Conservation (phyloP, 2,329 filamentous ascomycete species). For the Penicillium sp. region DNA sequence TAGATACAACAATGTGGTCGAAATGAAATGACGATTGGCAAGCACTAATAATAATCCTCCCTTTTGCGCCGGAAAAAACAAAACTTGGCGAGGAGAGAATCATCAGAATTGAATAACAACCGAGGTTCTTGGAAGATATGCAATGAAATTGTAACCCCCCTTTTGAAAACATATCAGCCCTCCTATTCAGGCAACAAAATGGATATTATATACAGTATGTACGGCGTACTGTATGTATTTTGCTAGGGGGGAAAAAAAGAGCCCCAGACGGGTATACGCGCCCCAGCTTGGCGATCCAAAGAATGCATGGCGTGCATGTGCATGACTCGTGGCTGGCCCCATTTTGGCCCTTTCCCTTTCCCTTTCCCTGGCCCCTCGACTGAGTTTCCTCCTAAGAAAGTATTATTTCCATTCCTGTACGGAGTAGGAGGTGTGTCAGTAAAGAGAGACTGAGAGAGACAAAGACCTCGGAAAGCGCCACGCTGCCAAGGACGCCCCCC, state of each 20-base stretch:
- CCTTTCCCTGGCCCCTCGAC: no score
- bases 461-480: not conserved
- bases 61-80: not conserved
- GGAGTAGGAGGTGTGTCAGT: no score
- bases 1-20: constrained; percentile 2
- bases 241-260: not conserved
- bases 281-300: constrained; percentile 22
- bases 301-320: constrained; percentile 31
- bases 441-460: no score
- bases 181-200: not conserved
- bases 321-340: constrained; percentile 29
- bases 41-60: not conserved
- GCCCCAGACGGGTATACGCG: constrained; percentile 13
- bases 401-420: no score
- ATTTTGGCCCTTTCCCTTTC: not conserved
- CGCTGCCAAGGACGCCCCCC: not conserved
- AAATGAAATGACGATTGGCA: constrained; percentile 4
- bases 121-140: not conserved
- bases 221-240: no score
- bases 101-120: not conserved
- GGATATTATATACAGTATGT: no score
- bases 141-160: not conserved
- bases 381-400: no score
- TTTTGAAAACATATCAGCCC: not conserved
- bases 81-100: not conserved